Percentiles rank a stretch among this genome's conserved stretches.
Conservation (phyloP, 2,329 filamentous ascomycete species). For the Daldinia eschscholtzii region DNA sequence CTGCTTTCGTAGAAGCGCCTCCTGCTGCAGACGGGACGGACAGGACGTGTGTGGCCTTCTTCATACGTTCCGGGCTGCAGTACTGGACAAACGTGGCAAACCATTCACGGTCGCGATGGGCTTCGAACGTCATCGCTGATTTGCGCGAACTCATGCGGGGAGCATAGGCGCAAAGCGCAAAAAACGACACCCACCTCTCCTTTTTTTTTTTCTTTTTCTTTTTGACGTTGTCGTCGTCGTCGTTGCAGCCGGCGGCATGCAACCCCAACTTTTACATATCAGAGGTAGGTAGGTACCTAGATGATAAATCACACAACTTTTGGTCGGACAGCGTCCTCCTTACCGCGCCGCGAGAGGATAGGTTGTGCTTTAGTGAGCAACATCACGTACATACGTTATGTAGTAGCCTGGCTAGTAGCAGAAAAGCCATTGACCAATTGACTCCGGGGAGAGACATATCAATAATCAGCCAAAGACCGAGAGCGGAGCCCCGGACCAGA, state of each 20-base stretch:
- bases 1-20: constrained; percentile 27
- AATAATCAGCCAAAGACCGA: constrained; percentile 16
- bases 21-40: constrained; percentile 18
- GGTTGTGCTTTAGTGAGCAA: constrained; percentile 3
- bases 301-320: constrained; percentile 37
- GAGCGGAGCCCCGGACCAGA: constrained; percentile 9
- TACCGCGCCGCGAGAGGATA: constrained; percentile 22
- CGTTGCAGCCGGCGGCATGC: constrained; percentile 41
- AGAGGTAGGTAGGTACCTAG: background rate
- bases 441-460: constrained; percentile 12
- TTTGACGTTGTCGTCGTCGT: background rate
- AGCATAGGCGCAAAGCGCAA: constrained; percentile 11
- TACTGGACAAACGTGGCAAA: constrained; percentile 34
- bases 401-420: background rate
- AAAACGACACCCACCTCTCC: background rate
- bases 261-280: constrained; percentile 22
- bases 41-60: background rate
- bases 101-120: constrained; percentile 31
- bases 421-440: constrained; percentile 39
- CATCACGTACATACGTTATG: background rate
- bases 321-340: constrained; percentile 29
- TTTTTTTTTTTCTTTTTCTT: background rate
- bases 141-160: constrained; percentile 34
- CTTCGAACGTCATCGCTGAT: constrained; percentile 37
- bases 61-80: constrained; percentile 24